phyloP scores from a whole-genome alignment of 495 filamentous ascomycete genomes.

The Rhypophila decipiens region DNA sequence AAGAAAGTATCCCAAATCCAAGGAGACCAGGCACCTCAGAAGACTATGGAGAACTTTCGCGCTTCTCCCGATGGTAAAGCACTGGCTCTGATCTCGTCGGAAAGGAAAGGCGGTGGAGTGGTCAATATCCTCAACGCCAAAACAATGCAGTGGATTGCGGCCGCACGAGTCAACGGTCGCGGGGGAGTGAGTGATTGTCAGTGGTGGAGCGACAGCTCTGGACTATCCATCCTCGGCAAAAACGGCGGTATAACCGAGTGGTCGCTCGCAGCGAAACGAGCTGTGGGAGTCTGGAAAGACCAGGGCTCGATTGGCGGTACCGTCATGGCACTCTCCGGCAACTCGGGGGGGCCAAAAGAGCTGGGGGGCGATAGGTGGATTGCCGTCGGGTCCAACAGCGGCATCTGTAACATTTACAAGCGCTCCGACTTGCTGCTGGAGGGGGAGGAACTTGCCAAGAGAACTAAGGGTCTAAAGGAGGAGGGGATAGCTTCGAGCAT shows the following conservation, averaged over 20 bases:
- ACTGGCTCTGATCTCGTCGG: constrained; percentile 70
- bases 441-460: too few relatives aligned
- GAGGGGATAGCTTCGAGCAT: constrained; percentile 10
- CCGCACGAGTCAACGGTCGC: constrained; percentile 74
- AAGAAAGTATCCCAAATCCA: constrained; percentile 73
- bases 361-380: constrained; percentile 85
- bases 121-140: constrained; percentile 76
- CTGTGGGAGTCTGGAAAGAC: constrained; percentile 79
- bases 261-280: constrained; percentile 55
- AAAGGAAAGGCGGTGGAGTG: constrained; percentile 75
- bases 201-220: constrained; percentile 82
- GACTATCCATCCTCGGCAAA: constrained; percentile 69
- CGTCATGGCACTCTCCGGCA: constrained; percentile 69
- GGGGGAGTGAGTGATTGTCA: constrained; percentile 81
- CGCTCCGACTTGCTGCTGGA: constrained; percentile 52
- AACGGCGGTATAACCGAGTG: constrained; percentile 93
- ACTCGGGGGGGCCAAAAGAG: constrained; percentile 42
- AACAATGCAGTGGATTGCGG: constrained; percentile 84
- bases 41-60: constrained; percentile 83
- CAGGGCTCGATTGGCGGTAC: constrained; percentile 86
- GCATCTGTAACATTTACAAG: constrained; percentile 91
- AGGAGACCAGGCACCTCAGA: constrained; percentile 77
- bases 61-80: constrained; percentile 78
- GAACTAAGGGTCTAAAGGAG: constrained; percentile 28
- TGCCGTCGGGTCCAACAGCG: constrained; percentile 74